Conservation (phyloP, 2,329 filamentous ascomycete genomes). For the Tolypocladium guangdongense region DNA sequence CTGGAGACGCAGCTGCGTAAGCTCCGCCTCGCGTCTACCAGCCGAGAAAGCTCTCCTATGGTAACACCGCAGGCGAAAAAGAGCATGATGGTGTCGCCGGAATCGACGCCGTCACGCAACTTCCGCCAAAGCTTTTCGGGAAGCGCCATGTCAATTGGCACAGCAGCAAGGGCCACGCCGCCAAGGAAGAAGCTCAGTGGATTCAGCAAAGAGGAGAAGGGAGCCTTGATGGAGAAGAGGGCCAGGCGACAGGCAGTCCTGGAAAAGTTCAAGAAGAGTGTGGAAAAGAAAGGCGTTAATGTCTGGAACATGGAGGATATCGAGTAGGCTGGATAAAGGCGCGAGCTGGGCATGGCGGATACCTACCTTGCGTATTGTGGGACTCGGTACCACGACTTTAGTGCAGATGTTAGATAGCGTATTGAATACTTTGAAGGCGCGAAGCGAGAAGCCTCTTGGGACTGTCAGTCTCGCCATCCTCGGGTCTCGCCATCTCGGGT, state of each 20-base stretch:
- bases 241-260: slow-evolving; percentile 42
- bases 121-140: slow-evolving; percentile 28
- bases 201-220: slow-evolving; percentile 49
- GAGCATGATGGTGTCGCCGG: slow-evolving; percentile 31
- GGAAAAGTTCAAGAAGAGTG: slow-evolving; percentile 35
- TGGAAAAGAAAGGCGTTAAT: slow-evolving; percentile 38
- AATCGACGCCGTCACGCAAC: slow-evolving; percentile 28
- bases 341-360: neutral
- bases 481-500: too few relatives aligned
- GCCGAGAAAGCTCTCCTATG: slow-evolving; percentile 32
- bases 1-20: slow-evolving; percentile 79
- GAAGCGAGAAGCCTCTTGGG: too few relatives aligned
- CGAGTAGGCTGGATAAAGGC: slow-evolving; percentile 21
- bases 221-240: slow-evolving; percentile 40
- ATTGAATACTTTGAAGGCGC: neutral
- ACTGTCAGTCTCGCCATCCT: too few relatives aligned
- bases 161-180: slow-evolving; percentile 29
- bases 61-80: slow-evolving; percentile 25
- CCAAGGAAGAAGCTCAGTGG: slow-evolving; percentile 52
- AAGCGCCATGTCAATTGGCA: slow-evolving; percentile 28
- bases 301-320: slow-evolving; percentile 40
- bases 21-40: slow-evolving; percentile 41
- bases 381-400: neutral
- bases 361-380: neutral
- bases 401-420: neutral